These are phyloP conservation scores for Phytopythium boreale DNA, from an alignment of 352 stramenopile genomes.

Conservation along the genomic window DNA sequence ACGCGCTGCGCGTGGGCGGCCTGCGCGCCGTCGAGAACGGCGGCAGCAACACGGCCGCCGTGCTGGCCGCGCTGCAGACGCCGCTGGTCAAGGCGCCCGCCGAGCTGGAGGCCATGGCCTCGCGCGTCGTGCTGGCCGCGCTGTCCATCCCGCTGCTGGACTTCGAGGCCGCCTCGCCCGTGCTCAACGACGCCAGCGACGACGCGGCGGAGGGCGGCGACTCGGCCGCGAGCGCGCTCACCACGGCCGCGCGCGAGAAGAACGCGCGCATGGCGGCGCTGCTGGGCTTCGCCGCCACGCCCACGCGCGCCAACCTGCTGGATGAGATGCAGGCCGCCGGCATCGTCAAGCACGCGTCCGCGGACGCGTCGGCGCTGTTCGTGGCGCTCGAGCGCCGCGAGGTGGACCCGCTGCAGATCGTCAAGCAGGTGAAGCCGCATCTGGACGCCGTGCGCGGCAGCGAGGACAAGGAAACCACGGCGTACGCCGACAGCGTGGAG, in stretches of 20 bases:
- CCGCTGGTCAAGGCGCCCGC: slow-evolving; percentile 63
- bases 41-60: slow-evolving; percentile 9
- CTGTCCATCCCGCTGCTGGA: slow-evolving; percentile 91
- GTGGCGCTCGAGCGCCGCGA: slow-evolving; percentile 63
- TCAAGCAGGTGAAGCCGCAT: slow-evolving; percentile 64
- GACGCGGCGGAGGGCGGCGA: slow-evolving; percentile 52
- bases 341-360: slow-evolving; percentile 57
- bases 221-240: slow-evolving; percentile 48
- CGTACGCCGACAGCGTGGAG: slow-evolving; percentile 62
- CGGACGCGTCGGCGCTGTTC: slow-evolving; percentile 63
- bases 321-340: slow-evolving; percentile 83
- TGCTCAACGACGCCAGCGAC: slow-evolving; percentile 51
- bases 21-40: slow-evolving; percentile 56
- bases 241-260: slow-evolving; percentile 85
- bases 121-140: slow-evolving; percentile 89
- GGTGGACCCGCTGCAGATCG: slow-evolving; percentile 76
- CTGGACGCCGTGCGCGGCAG: slow-evolving; percentile 36
- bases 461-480: slow-evolving; percentile 35
- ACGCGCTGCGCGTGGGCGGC: slow-evolving; percentile 89
- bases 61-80: slow-evolving; percentile 28
- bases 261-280: slow-evolving; percentile 93
- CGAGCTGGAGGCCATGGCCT: slow-evolving; percentile 85
- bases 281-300: slow-evolving; percentile 84
- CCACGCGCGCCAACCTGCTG: slow-evolving; percentile 90
- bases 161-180: slow-evolving; percentile 54